Evolutionary conservation across 345 rosid species (phyloP).

Genomic region (Gossypium anomalum): DNA sequence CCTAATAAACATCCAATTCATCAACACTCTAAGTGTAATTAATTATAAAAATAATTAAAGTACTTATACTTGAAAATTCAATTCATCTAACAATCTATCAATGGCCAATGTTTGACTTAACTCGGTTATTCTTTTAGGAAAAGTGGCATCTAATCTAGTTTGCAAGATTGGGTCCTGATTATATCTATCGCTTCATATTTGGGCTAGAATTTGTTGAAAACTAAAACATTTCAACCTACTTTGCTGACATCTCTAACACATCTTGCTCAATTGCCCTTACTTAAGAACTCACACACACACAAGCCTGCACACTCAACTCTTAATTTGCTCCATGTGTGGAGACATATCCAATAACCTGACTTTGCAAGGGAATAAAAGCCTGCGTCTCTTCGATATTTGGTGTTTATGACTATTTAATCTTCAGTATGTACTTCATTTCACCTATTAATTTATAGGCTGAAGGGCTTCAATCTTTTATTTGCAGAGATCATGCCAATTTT

Average conservation of each 20-base stretch:
- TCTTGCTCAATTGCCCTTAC: background rate
- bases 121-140: background rate
- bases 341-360: background rate
- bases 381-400: background rate
- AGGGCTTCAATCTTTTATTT: constrained; percentile 23
- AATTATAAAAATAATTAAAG: no score
- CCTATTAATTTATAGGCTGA: constrained; percentile 15
- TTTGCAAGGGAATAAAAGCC: no score
- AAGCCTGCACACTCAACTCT: background rate
- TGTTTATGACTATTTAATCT: background rate
- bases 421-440: background rate
- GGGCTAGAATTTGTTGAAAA: background rate
- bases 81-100: no score
- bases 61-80: no score
- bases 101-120: no score
- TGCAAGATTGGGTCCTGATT: background rate
- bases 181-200: background rate
- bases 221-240: background rate
- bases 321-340: background rate
- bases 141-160: background rate
- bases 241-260: background rate
- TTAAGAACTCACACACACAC: background rate
- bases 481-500: constrained; percentile 91
- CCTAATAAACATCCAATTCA: no score
- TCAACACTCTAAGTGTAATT: no score